Evolutionary conservation across 192 early-diverging fungal genomes (phyloP), one percentile per base, ranked within the genome.

Genomic region (Entomortierella chlamydospora): DNA sequence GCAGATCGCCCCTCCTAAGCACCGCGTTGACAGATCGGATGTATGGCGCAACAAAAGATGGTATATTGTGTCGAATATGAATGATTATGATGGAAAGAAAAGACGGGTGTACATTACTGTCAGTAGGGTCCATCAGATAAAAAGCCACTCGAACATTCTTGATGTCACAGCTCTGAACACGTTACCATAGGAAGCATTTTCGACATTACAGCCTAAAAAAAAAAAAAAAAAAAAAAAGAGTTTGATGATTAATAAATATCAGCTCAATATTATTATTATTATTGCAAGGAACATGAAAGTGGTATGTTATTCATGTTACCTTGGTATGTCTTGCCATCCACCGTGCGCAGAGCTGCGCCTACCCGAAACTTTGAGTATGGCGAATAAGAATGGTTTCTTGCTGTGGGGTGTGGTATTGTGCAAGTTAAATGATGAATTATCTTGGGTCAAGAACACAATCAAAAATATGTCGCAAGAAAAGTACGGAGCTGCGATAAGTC

Each of bases 361-460:
- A 98, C 95, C 23, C 93, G 88, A 80, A 97, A 97, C 74, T 95
- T 94, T 26, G 93, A 94, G 82, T 98, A 98, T 6, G 96, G 96
- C 18, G 89, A 90, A 76, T 98, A 96, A 2, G 95, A 90, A 28
- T 80, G 69, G n/a, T 87, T 81, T 56, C 92, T 92, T 15, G 95
- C 95, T 83, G 53, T 2, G 55, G 1, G 20, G 28, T 23, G 39
- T 43, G 39, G 52, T 15, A 23, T 2, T 4, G 6, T 9, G n/a
- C 50, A 17, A 22, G 50, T n/a, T n/a, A n/a, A n/a, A n/a, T n/a
- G 49, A 50, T 23, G 15, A 50, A 50, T 9, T 23, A 17, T 50
- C 20, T 10, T 10, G 15, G 49, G 22, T n/a, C n/a, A 50, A 50
- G 17, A 37, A 37, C 10, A 37, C 10, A 37, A 37, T 37, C 10